Conservation (phyloP, 371 early-diverging fungal genomes). For the Umbelopsis sp. region DNA sequence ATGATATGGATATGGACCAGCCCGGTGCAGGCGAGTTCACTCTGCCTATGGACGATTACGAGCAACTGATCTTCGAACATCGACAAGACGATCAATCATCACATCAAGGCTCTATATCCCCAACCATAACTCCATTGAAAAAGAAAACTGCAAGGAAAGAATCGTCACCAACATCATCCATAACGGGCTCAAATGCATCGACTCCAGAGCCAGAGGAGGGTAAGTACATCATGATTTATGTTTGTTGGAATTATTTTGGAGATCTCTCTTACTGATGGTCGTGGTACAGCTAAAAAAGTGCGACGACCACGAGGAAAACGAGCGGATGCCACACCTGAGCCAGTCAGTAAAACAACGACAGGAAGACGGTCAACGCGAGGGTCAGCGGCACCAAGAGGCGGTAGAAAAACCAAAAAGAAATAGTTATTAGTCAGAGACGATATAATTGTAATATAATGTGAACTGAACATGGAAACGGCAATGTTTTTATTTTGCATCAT, state of each 20-base stretch:
- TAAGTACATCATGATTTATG: constrained; percentile 19
- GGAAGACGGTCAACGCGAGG: constrained; percentile 10
- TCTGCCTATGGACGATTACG: constrained; percentile 59
- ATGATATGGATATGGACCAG: constrained; percentile 32
- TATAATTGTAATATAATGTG: neutral
- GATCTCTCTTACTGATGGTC: neutral
- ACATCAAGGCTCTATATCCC: constrained; percentile 41
- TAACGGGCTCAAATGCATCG: constrained; percentile 57
- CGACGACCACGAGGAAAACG: constrained; percentile 8
- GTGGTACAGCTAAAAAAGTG: neutral
- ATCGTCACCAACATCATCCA: constrained; percentile 58
- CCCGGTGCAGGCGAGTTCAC: constrained; percentile 55
- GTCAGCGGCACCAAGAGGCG: constrained; percentile 8
- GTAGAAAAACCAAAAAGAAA: constrained; percentile 15
- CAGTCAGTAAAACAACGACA: neutral
- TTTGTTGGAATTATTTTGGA: too few relatives aligned
- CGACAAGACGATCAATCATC: constrained; percentile 49
- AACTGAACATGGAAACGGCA: neutral
- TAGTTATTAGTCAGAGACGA: neutral
- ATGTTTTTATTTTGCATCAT: neutral
- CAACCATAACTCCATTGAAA: constrained; percentile 43
- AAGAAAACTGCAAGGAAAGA: constrained; percentile 51
- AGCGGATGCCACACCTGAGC: constrained; percentile 11
- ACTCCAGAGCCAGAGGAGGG: constrained; percentile 65
- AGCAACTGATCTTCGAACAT: constrained; percentile 61